Conservation (phyloP, 176 grass and related monocot genomes). For the Triticum aestivum region DNA sequence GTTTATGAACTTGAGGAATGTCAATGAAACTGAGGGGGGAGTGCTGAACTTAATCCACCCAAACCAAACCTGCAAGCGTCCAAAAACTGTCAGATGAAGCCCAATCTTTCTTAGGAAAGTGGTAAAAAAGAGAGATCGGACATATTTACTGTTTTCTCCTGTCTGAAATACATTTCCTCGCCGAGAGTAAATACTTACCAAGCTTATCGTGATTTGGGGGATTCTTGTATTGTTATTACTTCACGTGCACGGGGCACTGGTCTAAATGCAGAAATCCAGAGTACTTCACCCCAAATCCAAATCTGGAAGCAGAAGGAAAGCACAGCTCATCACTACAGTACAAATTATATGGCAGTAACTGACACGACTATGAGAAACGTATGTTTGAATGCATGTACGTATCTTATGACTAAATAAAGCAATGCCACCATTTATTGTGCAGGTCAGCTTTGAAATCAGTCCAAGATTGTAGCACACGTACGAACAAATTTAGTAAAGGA, state of each 20-base stretch:
- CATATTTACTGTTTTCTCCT: not conserved
- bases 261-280: conserved; percentile 54
- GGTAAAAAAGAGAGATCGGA: not conserved
- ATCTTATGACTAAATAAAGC: not conserved
- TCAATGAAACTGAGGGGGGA: not conserved
- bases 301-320: conserved; percentile 34
- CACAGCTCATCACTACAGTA: not conserved
- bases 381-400: not conserved
- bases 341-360: not conserved
- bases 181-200: conserved; percentile 26
- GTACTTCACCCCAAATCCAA: conserved; percentile 63
- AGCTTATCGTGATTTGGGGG: conserved; percentile 25
- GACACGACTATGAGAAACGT: not conserved
- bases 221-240: conserved; percentile 27
- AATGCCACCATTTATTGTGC: not conserved
- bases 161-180: conserved; percentile 1
- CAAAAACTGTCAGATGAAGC: conserved; percentile 1
- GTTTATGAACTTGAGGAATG: conserved; percentile 13
- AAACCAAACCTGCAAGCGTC: conserved; percentile 33
- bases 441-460: not conserved
- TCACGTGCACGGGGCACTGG: not conserved
- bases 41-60: conserved; percentile 8
- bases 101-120: not conserved
- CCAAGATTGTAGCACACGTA: not conserved
- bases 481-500: not conserved